These are phyloP conservation scores for Daldinia grandis DNA, from an alignment of 495 filamentous ascomycete genomes.

Conservation along the genomic window DNA sequence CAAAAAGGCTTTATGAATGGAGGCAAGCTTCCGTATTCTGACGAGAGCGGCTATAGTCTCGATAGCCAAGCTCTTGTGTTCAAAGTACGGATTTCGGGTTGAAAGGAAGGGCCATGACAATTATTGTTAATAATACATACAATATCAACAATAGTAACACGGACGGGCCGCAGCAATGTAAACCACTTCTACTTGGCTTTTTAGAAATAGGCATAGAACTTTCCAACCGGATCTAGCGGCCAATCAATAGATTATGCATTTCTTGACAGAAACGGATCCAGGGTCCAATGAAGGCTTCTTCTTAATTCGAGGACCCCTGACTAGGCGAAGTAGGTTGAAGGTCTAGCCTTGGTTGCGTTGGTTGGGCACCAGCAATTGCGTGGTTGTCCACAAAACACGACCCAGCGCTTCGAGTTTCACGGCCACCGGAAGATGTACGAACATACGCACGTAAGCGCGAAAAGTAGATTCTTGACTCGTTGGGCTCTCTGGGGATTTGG, in stretches of 20 bases:
- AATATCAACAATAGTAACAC: neutral
- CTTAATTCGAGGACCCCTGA: constrained; percentile 18
- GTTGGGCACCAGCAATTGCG: constrained; percentile 28
- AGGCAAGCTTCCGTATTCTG: constrained; percentile 67
- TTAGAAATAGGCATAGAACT: neutral
- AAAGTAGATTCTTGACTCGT: neutral
- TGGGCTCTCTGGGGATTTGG: neutral
- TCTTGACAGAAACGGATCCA: neutral
- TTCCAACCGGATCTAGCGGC: neutral
- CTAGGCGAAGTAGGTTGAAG: constrained; percentile 13
- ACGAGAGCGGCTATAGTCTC: constrained; percentile 69
- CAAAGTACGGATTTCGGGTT: constrained; percentile 58
- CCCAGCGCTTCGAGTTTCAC: constrained; percentile 3
- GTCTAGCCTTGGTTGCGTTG: constrained; percentile 14
- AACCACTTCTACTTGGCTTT: neutral
- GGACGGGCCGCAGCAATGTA: neutral
- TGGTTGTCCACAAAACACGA: constrained; percentile 5
- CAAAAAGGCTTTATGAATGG: constrained; percentile 74
- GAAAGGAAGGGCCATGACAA: neutral
- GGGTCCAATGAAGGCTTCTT: constrained; percentile 8
- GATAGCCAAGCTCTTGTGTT: constrained; percentile 79
- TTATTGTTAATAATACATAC: neutral
- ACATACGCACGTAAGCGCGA: constrained; percentile 2
- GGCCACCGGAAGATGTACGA: neutral
- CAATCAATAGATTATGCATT: constrained; percentile 7